Evolutionary conservation across 2,329 filamentous ascomycete genomes (phyloP), one percentile per base, ranked within the genome.

Genomic region (Ophiostoma ips): DNA sequence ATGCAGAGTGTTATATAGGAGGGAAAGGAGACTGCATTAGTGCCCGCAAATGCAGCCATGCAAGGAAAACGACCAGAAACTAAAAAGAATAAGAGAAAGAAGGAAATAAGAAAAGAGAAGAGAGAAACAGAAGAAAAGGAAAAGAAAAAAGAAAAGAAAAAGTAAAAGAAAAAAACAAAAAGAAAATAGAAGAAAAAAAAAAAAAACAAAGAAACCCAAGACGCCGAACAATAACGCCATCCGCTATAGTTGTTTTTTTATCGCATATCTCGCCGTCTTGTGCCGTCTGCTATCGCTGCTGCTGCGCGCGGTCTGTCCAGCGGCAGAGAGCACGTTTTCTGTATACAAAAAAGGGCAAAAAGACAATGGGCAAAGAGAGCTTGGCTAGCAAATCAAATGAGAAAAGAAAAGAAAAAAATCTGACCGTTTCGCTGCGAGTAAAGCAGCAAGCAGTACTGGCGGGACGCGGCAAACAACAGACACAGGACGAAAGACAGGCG

Each of bases 101-200:
- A 34, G 12, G 11, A 13, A 16, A 19, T 10, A 30, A 16, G 13
- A 50, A 7, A 38, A 45, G 3, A 31, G 10, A 2, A 19, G n/a
- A 37, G 13, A 16, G 2, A 34, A 45, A 45, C 28, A 18, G 12
- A 11, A 43, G 41, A 37, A 41, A 30, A 51, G 41, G 40, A 45
- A 52, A 57, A 57, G 21, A 19, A 43, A 13, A 35, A 43, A 24
- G 10, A n/a, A n/a, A 40, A 48, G 36, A 16, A 35, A 35, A 21
- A 41, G 28, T 12, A 37, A 3, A 46, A 19, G 7, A 34, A 41
- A 15, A 46, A n/a, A 30, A 35, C n/a, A 31, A 45, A 47, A 33
- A 11, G 19, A 6, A 36, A 36, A 40, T 13, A 13, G 3, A 21
- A 40, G 10, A 46, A 16, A 28, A 41, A 41, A 1, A 9, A 28